Evolutionary conservation across 1,284 basidiomycete genomes (phyloP).

Genomic region (Leccinum variabile): DNA sequence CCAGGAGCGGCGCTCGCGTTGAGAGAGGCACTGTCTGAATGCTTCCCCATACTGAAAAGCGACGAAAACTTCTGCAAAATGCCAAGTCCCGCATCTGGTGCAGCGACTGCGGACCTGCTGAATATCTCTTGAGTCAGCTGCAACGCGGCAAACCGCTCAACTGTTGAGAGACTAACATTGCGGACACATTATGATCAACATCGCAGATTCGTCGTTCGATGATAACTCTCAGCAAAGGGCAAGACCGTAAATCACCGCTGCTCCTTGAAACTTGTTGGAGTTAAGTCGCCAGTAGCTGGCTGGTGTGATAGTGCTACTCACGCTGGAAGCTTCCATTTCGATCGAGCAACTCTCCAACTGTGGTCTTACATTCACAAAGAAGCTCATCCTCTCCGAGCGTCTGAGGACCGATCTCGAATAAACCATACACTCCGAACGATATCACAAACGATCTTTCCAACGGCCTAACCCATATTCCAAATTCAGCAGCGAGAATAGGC

Average conservation of each 20-base stretch:
- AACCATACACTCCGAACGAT: not conserved
- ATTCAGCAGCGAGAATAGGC: not conserved
- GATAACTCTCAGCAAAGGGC: not conserved
- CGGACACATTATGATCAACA: not conserved
- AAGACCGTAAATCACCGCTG: not conserved
- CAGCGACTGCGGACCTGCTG: not conserved
- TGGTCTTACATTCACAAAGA: constrained; percentile 1
- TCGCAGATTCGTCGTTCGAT: not conserved
- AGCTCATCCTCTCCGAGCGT: not conserved
- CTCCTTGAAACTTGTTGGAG: not conserved
- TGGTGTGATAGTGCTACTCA: not conserved
- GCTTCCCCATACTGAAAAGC: not conserved
- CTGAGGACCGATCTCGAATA: not conserved
- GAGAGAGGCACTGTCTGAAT: not conserved
- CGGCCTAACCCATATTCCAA: not conserved
- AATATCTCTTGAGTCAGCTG: not conserved
- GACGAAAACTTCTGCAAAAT: not conserved
- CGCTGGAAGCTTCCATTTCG: not conserved
- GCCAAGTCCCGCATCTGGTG: not conserved
- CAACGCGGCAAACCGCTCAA: not conserved
- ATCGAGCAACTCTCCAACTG: constrained; percentile 1
- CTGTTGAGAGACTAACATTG: not conserved
- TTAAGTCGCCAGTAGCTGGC: not conserved
- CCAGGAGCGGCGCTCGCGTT: not conserved
- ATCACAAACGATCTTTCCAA: not conserved